Evolutionary conservation across 2,329 filamentous ascomycete species (phyloP), one percentile per base, ranked within the genome.

Genomic region (Aspergillus fumigatus): DNA sequence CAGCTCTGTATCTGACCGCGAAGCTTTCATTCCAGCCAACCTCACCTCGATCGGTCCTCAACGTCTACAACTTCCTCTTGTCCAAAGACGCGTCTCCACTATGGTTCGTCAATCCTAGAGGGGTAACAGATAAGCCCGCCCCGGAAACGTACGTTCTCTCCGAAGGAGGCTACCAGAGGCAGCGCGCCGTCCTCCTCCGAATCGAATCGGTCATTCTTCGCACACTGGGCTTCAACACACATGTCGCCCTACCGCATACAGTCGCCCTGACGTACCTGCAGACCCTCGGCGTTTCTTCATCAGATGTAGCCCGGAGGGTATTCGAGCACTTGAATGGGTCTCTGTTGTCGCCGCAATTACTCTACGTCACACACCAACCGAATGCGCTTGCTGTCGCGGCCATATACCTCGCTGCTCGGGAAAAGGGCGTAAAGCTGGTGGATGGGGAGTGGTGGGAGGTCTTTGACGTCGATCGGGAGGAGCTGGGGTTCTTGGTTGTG

Each of bases 361-460:
- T 97, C 14, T 97, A 95, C 72, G 79, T 96, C 27, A 97, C 94
- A 2, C 92, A 97, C 69, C 94, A 97, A 71, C 93, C 94, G 1
- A 84, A 88, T 59, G 84, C 87, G 25, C 79, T 99, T 9, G 93
- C 94, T 4, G 90, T 91, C 2, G 90, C 92, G 1, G 90, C 92
- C 1, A 88, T 97, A 32, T 99, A 97, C 70, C 84, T 91, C n/a
- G 90, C 93, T 0, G 89, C 91, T 0, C 83, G 87, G 48, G 92
- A 97, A 63, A 72, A 84, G 1, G 86, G 83, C 0, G 84, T 89
- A 11, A 92, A 90, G 71, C 81, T 97, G 75, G 91, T 93, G 0
- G 88, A 89, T 61, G 84, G 84, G 50, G 87, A 90, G 61, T 99
- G 94, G 94, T 99, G 94, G 94, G 92, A 97, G 73, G 90, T 97